These are phyloP conservation scores for Brassica juncea DNA, from an alignment of 345 rosid genomes.

Conservation along the genomic window DNA sequence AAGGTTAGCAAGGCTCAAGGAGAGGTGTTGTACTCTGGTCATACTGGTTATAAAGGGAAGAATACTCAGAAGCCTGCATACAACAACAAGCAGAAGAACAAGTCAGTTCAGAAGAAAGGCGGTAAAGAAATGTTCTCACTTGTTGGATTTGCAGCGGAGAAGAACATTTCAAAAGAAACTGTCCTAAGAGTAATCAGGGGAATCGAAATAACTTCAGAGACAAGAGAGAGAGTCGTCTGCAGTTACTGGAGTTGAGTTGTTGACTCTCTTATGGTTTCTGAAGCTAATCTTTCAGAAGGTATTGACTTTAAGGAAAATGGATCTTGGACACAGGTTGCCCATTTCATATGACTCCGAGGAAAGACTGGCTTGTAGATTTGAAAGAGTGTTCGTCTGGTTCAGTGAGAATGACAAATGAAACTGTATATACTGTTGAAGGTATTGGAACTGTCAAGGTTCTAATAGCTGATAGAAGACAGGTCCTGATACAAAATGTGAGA, in stretches of 20 bases:
- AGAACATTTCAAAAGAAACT: no score
- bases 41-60: no score
- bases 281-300: not conserved
- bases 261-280: not conserved
- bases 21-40: no score
- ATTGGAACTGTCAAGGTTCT: not conserved
- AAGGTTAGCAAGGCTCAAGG: no score
- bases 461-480: not conserved
- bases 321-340: not conserved
- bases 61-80: no score
- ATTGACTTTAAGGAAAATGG: not conserved
- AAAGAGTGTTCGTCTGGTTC: not conserved
- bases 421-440: not conserved
- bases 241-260: not conserved
- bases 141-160: no score
- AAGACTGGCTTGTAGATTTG: not conserved
- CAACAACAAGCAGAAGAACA: no score
- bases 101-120: no score
- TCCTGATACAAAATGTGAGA: not conserved
- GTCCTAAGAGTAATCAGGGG: not conserved
- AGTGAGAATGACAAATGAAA: not conserved
- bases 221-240: not conserved
- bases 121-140: no score
- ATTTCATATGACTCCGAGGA: not conserved
- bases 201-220: not conserved